Percentiles rank a stretch among this genome's conserved stretches.
Conservation (phyloP, 306 rosid genomes). For the Biancaea sappan region DNA sequence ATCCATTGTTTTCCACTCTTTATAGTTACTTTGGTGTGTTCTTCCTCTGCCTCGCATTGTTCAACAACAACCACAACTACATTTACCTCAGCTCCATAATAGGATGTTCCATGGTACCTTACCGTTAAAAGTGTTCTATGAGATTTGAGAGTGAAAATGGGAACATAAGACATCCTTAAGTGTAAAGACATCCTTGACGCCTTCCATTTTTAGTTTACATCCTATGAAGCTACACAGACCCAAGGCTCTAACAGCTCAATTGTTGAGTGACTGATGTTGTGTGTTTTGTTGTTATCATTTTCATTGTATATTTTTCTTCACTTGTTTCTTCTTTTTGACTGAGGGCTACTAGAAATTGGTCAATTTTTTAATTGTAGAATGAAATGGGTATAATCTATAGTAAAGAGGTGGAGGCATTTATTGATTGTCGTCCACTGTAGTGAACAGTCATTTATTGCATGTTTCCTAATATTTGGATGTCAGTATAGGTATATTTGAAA, state of each 20-base stretch:
- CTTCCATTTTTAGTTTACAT: not conserved
- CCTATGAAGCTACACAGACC: not conserved
- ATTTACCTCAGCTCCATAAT: not conserved
- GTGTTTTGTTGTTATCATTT: not conserved
- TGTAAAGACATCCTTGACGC: not conserved
- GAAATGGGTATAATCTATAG: not conserved
- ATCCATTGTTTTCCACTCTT: not conserved
- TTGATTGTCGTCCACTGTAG: conserved; percentile 11
- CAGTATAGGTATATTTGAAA: not conserved
- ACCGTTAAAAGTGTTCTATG: not conserved
- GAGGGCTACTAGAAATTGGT: not conserved
- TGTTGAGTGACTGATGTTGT: not conserved
- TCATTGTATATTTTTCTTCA: not conserved
- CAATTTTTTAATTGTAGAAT: not conserved
- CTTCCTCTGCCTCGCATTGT: conserved; percentile 22
- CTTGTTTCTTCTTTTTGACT: not conserved
- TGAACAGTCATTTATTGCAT: not conserved
- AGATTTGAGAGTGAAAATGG: conserved; percentile 4
- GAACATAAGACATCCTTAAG: not conserved
- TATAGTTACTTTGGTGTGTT: not conserved
- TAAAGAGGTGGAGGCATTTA: conserved; percentile 1
- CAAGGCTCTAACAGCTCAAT: not conserved
- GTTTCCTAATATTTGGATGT: not conserved
- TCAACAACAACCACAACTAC: conserved; percentile 20
- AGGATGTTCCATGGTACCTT: not conserved